Evolutionary conservation across 2,329 filamentous ascomycete genomes (phyloP), one percentile per base, ranked within the genome.

Genomic region (Fusarium sp.): DNA sequence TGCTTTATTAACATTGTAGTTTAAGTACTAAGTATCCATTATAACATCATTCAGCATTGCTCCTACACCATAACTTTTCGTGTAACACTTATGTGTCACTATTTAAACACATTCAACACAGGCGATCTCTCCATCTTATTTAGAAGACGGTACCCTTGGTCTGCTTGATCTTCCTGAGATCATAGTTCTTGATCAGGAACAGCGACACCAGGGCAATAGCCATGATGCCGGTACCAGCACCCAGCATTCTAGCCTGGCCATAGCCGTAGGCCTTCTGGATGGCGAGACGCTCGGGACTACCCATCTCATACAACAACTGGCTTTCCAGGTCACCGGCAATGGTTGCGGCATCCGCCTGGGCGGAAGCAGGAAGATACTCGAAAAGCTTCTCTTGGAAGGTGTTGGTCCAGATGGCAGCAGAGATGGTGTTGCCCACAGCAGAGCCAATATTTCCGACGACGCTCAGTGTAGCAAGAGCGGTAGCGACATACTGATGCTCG

Each of bases 181-280:
- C 82, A 58, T 85, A 81, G 67, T 88, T 83, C 68, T 76, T 80
- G 57, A 86, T 82, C 75, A 85, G 75, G 16, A 84, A 70, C 3
- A 81, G 72, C 70, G 80, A 84, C 4, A 81, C 61, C 20, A 80
- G 71, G 1, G 71, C 64, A 30, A 80, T 38, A 0, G 60, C 71
- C 75, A 79, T 79, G 13, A 80, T 70, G 1, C 74, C 76, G 0
- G 75, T 77, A 7, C 77, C 79, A 0, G 76, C 76, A n/a, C 76
- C 75, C 31, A 86, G 74, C 82, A 86, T 84, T n/a, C 79, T 75
- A 36, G 79, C 79, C 76, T 86, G 84, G 0, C 83, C 82, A 59
- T 84, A 83, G 2, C 79, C 83, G 63, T 91, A 91, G 0, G 88
- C 84, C 9, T 80, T 74, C 71, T 89, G 88, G 69, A 91, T 90